These are phyloP conservation scores for Medicago truncatula DNA, from an alignment of 306 rosid species.

Conservation along the genomic window DNA sequence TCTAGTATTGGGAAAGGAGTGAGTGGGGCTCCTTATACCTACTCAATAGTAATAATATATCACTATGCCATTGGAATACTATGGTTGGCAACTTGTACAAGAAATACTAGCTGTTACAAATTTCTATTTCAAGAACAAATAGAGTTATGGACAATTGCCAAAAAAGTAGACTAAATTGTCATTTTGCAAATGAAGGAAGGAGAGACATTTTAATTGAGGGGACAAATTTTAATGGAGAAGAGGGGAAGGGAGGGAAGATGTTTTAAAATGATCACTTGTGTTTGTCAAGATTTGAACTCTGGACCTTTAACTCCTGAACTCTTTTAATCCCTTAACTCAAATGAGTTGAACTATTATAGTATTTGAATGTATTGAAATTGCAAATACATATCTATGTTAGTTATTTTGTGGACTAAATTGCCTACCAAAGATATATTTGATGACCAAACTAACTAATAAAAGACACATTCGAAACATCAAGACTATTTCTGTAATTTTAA, in stretches of 20 bases:
- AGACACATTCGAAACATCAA: not conserved
- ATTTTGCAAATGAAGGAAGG: too few relatives aligned
- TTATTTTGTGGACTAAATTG: not conserved
- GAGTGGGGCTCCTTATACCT: constrained; percentile 15
- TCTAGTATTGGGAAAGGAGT: constrained; percentile 37
- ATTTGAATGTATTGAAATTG: not conserved
- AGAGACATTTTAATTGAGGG: too few relatives aligned
- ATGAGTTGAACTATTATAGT: not conserved
- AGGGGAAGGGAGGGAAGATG: too few relatives aligned
- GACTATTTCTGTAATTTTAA: too few relatives aligned
- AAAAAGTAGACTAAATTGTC: too few relatives aligned
- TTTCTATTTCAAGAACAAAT: not conserved
- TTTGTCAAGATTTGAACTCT: too few relatives aligned
- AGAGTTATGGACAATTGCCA: too few relatives aligned
- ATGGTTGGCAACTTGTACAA: not conserved
- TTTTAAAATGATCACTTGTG: too few relatives aligned
- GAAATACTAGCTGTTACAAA: not conserved
- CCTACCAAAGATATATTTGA: not conserved
- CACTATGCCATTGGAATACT: constrained; percentile 23
- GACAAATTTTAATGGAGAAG: too few relatives aligned
- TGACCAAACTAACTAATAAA: not conserved
- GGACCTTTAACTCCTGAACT: too few relatives aligned
- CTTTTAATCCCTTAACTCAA: too few relatives aligned
- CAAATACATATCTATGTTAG: not conserved
- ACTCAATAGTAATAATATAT: not conserved